phyloP scores from a whole-genome alignment of 495 filamentous ascomycete genomes.

The Thozetella sp. region DNA sequence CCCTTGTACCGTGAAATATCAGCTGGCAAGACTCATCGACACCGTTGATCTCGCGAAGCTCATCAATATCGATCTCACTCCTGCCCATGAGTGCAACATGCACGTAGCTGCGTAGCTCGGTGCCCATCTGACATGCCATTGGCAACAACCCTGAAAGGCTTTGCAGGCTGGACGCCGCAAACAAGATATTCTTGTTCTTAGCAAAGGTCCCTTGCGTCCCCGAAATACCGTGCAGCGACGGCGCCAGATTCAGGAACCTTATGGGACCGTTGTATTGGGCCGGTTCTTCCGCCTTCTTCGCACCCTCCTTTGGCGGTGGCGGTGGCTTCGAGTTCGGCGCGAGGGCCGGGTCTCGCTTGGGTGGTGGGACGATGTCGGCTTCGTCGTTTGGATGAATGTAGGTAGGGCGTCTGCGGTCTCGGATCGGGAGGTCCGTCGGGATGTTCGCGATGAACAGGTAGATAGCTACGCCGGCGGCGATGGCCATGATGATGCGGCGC shows the following conservation, averaged over 20 bases:
- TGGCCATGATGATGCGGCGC: conserved; percentile 32
- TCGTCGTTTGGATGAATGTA: conserved; percentile 23
- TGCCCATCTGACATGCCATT: conserved; percentile 62
- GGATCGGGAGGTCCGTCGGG: conserved; percentile 30
- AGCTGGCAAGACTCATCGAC: conserved; percentile 53
- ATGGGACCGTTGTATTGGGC: conserved; percentile 39
- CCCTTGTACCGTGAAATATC: conserved; percentile 54
- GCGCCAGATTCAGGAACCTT: conserved; percentile 32
- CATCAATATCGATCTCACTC: conserved; percentile 51
- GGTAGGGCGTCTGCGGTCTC: conserved; percentile 25
- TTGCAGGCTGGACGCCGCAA: conserved; percentile 57
- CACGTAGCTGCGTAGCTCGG: conserved; percentile 55
- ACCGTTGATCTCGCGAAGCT: conserved; percentile 57
- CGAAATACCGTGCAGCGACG: conserved; percentile 36
- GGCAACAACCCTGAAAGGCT: conserved; percentile 59
- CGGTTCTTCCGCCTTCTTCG: conserved; percentile 4
- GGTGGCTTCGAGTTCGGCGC: conserved; percentile 18
- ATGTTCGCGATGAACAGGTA: conserved; percentile 47
- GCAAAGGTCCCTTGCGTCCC: conserved; percentile 30
- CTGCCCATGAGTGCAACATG: conserved; percentile 61
- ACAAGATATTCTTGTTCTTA: conserved; percentile 58
- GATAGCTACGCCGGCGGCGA: conserved; percentile 27
- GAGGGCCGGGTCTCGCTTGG: conserved; percentile 12
- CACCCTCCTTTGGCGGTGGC: conserved; percentile 4
- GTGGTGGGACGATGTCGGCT: conserved; percentile 13